phyloP scores from a whole-genome alignment of 2,329 filamentous ascomycete species.

The Aspergillus ochraceus region DNA sequence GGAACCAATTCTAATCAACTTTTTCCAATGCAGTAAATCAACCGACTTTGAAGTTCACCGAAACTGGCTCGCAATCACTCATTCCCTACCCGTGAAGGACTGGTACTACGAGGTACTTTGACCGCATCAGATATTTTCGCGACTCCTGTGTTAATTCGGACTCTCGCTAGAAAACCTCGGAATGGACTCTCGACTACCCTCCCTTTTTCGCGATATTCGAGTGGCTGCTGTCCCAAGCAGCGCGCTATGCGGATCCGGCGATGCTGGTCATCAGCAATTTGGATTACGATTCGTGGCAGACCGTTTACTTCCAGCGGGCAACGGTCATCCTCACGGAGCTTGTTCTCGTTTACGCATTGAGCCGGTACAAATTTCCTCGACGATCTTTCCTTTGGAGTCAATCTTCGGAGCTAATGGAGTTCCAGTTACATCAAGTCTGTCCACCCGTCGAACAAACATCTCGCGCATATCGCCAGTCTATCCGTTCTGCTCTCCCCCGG shows the following conservation, averaged over 20 bases:
- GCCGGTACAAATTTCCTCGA: conserved; percentile 56
- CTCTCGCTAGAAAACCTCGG: conserved; percentile 72
- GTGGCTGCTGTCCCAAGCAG: conserved; percentile 82
- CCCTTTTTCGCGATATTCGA: conserved; percentile 98
- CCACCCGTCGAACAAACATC: conserved; percentile 63
- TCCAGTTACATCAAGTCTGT: conserved; percentile 74
- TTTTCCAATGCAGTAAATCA: conserved; percentile 69
- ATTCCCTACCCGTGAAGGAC: conserved; percentile 79
- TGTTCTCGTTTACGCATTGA: conserved; percentile 77
- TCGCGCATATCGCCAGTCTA: conserved; percentile 81
- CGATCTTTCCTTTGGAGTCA: background rate
- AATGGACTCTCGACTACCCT: conserved; percentile 99
- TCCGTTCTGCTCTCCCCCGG: conserved; percentile 91
- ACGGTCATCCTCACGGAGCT: conserved; percentile 86
- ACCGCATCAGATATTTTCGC: background rate
- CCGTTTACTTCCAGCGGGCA: conserved; percentile 87
- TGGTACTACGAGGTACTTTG: conserved; percentile 86
- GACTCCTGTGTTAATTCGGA: background rate
- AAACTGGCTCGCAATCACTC: conserved; percentile 96
- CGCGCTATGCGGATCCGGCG: conserved; percentile 71
- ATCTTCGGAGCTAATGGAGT: conserved; percentile 18
- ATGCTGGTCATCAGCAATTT: conserved; percentile 83
- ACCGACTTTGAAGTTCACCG: conserved; percentile 99
- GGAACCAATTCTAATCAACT: conserved; percentile 1
- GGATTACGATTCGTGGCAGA: conserved; percentile 87